Percentiles rank a stretch among this genome's conserved stretches.
Conservation (phyloP, 371 early-diverging fungal species). For the Syncephalastrum sp. region DNA sequence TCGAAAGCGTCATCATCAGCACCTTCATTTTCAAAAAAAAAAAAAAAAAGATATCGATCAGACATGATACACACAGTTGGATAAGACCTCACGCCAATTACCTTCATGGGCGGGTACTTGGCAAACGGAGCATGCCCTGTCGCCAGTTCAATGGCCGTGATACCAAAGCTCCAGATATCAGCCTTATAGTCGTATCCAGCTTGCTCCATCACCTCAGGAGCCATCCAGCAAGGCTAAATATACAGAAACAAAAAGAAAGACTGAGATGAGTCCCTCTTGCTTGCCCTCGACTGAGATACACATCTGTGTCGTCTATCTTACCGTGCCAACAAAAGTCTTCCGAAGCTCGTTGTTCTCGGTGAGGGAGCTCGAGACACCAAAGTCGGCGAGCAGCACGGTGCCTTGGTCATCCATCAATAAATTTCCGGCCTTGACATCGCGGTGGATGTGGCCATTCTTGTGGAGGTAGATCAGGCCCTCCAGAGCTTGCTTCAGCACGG, state of each 20-base stretch:
- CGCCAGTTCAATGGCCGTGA: constrained; percentile 85
- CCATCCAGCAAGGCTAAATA: constrained; percentile 84
- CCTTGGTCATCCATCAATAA: constrained; percentile 82
- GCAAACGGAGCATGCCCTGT: constrained; percentile 91
- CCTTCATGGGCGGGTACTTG: constrained; percentile 86
- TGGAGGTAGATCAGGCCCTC: constrained; percentile 89
- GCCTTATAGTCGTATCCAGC: constrained; percentile 86
- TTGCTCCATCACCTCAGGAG: constrained; percentile 76
- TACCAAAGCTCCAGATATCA: constrained; percentile 93
- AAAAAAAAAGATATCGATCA: neutral
- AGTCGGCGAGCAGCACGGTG: constrained; percentile 84
- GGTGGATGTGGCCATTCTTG: constrained; percentile 83
- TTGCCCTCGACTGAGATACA: neutral
- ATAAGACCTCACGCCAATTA: constrained; percentile 3
- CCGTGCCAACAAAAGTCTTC: constrained; percentile 69
- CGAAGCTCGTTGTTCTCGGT: constrained; percentile 71
- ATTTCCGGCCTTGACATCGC: constrained; percentile 92
- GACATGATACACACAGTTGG: no score
- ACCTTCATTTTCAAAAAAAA: constrained; percentile 43
- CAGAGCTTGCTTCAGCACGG: constrained; percentile 79
- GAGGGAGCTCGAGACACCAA: constrained; percentile 82
- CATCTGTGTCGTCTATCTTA: constrained; percentile 12
- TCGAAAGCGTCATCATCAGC: constrained; percentile 86
- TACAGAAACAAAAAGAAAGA: neutral
- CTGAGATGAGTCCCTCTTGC: neutral